Base-by-base conservation (phyloP, 352 stramenopile species). In the Pythium pectinolyticum region DNA sequence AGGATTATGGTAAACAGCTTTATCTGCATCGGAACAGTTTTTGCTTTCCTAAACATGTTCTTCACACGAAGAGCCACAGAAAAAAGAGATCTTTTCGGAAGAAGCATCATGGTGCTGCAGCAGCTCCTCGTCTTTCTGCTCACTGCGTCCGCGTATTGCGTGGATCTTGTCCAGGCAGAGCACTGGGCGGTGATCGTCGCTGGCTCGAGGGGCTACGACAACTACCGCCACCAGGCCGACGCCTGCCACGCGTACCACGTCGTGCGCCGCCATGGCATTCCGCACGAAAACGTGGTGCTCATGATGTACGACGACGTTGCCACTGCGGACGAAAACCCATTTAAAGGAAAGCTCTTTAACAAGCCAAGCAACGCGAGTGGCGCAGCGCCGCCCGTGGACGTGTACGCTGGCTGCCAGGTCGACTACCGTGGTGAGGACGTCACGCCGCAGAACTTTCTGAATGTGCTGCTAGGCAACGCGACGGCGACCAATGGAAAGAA, bases 261-360 rank as follows among this genome's bases (percentile, higher is more conserved):
- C 34, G 82, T 97, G 37, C 81, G 82, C 1, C 75, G 78, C 46
- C 88, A 96, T 63, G 92, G 92, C 12, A 96, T 97, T 39, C 82
- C 88, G 10, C 70, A 55, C 15, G 86, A 96, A 50, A 92, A 96
- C 59, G 89, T 97, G 34, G 82, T 98, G 57, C 81, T 97, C 39
- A 96, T 98, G 89, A 96, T 94, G 85, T 96, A 94, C 74, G 88
- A 97, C 67, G 92, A 98, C 64, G 84, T 92, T n/a, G 89, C 90
- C 0, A 69, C 67, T 58, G 76, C 83, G 68, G 45, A 77, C n/a
- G 62, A 78, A 30, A 98, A 97, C 52, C 90, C 92, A 27, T 94
- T 94, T 63, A 83, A 84, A 1, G 92, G 90, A 3, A 73, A 94
- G 74, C 73, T 97, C 2, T 98, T 91, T 66, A 98, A 97, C 69